Base-by-base conservation (phyloP, 331 rosid species). In the Telfairia occidentalis region DNA sequence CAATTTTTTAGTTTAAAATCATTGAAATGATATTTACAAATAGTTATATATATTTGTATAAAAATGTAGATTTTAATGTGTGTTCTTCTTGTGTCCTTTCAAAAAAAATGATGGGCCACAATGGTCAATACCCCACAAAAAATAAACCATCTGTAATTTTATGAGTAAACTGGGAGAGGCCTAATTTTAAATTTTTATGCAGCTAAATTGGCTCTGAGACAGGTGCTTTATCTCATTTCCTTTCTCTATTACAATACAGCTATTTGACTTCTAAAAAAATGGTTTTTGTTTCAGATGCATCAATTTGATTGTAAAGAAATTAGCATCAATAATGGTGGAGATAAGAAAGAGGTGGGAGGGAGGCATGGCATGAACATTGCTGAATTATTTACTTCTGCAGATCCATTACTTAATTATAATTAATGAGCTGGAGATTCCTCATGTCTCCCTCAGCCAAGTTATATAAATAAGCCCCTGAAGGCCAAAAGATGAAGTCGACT, bases 371-470 rank as follows among this genome's bases (percentile, higher is more conserved):
- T 60, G 12, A 28, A 66, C 53, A 38, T 40, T 23, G 35, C 34
- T 60, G 37, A 26, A 26, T 26, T 60, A 60, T 15, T 60, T 34
- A 23, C 18, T 60, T 29, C 24, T 60, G 40, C 11, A 32, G 5
- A 32, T 35, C 48, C 5, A n/a, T 19, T 30, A 16, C 19, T 65
- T 40, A 5, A 66, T 66, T 23, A 24, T 21, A 38, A 35, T 65
- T n/a, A 43, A 67, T 67, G 74, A 24, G 53, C 54, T 23, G 40
- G 74, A 67, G 35, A 67, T 67, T 67, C 74, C 74, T 67, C 37
- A 12, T 67, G 74, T 67, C 54, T 40, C 74, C 29, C 35, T 40
- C 74, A 81, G 46, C 73, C 85, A 4, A 65, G 35, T 67, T 16
- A 23, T 42, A 67, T 67, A 67, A 21, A 67, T 40, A 43, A 0